Base-by-base conservation (phyloP, 2,329 filamentous ascomycete species). In the Colletotrichum viniferum region DNA sequence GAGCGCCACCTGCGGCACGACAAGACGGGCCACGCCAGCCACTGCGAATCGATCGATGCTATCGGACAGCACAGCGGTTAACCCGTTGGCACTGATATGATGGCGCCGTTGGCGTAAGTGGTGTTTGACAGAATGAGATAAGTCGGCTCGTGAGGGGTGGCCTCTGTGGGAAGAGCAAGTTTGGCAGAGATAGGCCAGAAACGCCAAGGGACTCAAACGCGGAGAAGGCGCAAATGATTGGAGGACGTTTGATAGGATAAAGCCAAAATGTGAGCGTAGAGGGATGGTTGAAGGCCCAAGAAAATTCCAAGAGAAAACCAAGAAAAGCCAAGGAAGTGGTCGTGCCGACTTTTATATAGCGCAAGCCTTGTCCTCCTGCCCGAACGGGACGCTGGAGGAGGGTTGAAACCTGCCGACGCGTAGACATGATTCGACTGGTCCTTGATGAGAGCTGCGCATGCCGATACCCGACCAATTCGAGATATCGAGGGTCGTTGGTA, bases 241-340 rank as follows among this genome's bases (percentile, higher is more conserved):
- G 36, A 32, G 48, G 34, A 26, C 18, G 60, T 24, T 32, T 48
- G 55, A 26, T 24, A 32, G 36, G 61, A 43, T 63, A 55, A 68
- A 30, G 32, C 55, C 34, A 68, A 68, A n/a, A 9, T 6, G 30
- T 21, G 26, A 65, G 30, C n/a, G 60, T 52, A 26, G 26, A 21
- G 21, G n/a, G 32, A 21, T 56, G 56, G 69, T 6, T 24, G 34
- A 52, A 13, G 26, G 32, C 48, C 69, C 69, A 73, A 73, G 63
- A 63, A 24, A 73, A n/a, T 56, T 67, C 72, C 72, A 74, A 74
- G 72, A 75, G 32, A 71, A 67, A 55, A 28, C 71, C 72, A 74
- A 74, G 68, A 62, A 74, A 67, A 75, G 73, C 73, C 73, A 75
- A 75, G 73, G 58, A 62, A 67, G 69, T 61, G 73, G 43, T 58